These are phyloP conservation scores for Ascochyta koolunga DNA, from an alignment of 2,329 filamentous ascomycete species.

Conservation along the genomic window DNA sequence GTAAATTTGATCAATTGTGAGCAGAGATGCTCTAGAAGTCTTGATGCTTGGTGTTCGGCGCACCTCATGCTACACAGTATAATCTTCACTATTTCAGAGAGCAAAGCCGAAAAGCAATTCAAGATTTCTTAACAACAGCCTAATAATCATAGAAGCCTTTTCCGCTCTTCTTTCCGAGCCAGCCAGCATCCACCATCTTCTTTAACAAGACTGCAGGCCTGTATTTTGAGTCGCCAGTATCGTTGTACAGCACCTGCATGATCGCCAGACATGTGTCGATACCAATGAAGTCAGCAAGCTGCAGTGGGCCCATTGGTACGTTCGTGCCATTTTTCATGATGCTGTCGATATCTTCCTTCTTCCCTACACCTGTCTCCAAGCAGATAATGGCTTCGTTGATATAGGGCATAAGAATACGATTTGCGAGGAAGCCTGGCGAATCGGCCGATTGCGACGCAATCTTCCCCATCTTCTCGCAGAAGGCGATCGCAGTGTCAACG, in stretches of 20 bases:
- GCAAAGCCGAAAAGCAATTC: no score
- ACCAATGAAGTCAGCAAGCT: conserved; percentile 95
- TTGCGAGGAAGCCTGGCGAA: conserved; percentile 91
- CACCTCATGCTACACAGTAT: no score
- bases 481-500: conserved; percentile 78
- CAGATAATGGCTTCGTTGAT: conserved; percentile 99
- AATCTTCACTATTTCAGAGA: no score
- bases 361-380: conserved; percentile 88
- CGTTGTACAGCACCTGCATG: conserved; percentile 90
- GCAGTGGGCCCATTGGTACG: conserved; percentile 95
- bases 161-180: conserved; percentile 95
- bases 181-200: conserved; percentile 98
- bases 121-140: not conserved
- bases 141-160: conserved; percentile 95
- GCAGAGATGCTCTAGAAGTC: not conserved
- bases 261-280: conserved; percentile 95
- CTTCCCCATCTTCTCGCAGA: conserved; percentile 94
- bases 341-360: conserved; percentile 87
- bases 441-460: conserved; percentile 86
- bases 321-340: conserved; percentile 99
- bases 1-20: not conserved
- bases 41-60: no score
- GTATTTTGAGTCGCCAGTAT: conserved; percentile 96
- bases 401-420: conserved; percentile 97
- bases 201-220: conserved; percentile 82